phyloP scores from a whole-genome alignment of 1,284 basidiomycete species.

The Chondrostereum purpureum region DNA sequence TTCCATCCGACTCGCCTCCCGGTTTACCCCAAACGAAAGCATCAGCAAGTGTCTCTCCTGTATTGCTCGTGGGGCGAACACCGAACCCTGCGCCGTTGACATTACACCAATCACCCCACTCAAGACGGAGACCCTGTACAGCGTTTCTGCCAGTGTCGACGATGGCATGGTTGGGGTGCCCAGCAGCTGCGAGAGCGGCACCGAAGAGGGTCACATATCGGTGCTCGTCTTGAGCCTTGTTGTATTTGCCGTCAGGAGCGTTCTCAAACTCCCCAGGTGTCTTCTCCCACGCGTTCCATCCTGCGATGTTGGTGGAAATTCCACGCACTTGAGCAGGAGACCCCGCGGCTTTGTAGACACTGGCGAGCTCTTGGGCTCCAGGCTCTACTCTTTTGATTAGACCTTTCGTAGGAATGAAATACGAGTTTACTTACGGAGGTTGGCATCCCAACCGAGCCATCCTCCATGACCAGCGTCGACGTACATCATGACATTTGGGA shows the following conservation, averaged over 20 bases:
- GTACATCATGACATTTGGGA: constrained; percentile 49
- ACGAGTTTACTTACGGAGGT: too few relatives aligned
- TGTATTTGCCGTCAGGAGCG: constrained; percentile 40
- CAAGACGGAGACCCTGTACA: constrained; percentile 49
- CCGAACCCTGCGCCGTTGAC: constrained; percentile 59
- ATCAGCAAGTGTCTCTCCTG: constrained; percentile 48
- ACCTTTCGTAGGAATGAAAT: too few relatives aligned
- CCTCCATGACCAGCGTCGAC: constrained; percentile 61
- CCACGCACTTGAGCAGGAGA: constrained; percentile 49
- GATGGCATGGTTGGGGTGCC: constrained; percentile 47
- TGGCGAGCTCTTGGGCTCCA: constrained; percentile 48
- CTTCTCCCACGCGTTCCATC: constrained; percentile 51
- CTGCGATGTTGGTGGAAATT: constrained; percentile 59
- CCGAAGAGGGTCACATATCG: constrained; percentile 35
- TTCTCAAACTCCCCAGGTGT: background rate
- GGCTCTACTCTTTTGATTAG: too few relatives aligned
- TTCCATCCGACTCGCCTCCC: constrained; percentile 63
- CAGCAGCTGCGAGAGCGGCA: constrained; percentile 21
- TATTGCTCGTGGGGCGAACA: constrained; percentile 50
- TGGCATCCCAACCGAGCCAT: constrained; percentile 64
- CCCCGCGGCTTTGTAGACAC: constrained; percentile 43
- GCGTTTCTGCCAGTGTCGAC: constrained; percentile 61
- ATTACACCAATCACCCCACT: constrained; percentile 51
- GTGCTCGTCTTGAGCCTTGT: constrained; percentile 59
- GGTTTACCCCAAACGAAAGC: constrained; percentile 66